Percentiles rank a stretch among this genome's conserved stretches.
phyloP scores from a whole-genome alignment of 129 eudicot genomes.

The Centaurea solstitialis region DNA sequence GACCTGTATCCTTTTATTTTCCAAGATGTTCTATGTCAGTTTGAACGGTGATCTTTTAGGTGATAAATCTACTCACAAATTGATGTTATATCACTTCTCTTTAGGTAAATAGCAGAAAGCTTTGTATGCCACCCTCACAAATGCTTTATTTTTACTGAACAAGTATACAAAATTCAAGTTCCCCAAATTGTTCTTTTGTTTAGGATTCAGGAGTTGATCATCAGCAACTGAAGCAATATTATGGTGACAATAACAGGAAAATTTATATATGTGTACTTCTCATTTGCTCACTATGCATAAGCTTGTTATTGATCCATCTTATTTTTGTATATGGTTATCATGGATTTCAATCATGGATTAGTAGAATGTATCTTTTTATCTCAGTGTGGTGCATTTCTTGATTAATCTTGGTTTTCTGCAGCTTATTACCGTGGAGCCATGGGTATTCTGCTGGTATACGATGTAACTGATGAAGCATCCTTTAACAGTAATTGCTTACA shows the following conservation, averaged over 20 bases:
- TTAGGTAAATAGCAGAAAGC: neutral
- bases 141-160: neutral
- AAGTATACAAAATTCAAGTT: neutral
- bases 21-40: neutral
- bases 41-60: neutral
- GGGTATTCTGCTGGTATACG: constrained; percentile 83
- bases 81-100: neutral
- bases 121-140: neutral
- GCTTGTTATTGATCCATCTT: neutral
- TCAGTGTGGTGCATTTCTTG: neutral
- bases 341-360: neutral
- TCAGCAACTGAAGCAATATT: neutral
- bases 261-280: neutral
- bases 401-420: constrained; percentile 25
- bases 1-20: neutral
- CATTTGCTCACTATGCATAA: neutral
- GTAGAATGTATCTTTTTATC: neutral
- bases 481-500: constrained; percentile 52
- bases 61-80: neutral
- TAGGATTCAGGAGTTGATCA: neutral
- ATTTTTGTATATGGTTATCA: neutral
- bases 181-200: neutral
- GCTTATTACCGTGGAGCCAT: constrained; percentile 88
- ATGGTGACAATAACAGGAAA: neutral
- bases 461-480: constrained; percentile 73